Evolutionary conservation across 108 stramenopile genomes (phyloP).

Genomic region (Discostella pseudostelligera): DNA sequence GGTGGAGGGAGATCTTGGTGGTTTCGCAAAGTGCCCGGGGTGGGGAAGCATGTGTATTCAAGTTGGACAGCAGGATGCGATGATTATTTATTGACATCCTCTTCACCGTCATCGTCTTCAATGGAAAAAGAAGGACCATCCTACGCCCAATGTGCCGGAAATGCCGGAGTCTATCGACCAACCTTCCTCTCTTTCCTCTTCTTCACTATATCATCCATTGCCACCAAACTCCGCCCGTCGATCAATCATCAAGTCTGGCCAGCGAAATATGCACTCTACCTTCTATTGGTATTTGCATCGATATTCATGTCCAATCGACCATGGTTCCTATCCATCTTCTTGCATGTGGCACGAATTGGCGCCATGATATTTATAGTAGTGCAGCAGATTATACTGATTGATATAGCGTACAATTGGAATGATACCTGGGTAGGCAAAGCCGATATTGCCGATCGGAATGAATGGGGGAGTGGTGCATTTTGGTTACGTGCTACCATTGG

Average conservation of each 20-base stretch:
- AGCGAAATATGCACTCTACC: slow-evolving; percentile 72
- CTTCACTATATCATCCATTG: slow-evolving; percentile 60
- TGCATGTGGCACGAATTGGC: slow-evolving; percentile 69
- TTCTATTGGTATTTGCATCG: slow-evolving; percentile 52
- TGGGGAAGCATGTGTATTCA: slow-evolving; percentile 56
- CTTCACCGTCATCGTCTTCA: not conserved
- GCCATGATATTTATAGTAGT: slow-evolving; percentile 68
- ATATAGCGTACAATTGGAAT: slow-evolving; percentile 88
- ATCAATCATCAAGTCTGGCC: slow-evolving; percentile 78
- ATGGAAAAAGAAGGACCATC: slow-evolving; percentile 35
- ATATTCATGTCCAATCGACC: slow-evolving; percentile 66
- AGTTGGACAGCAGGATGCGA: slow-evolving; percentile 71
- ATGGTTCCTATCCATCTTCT: slow-evolving; percentile 58
- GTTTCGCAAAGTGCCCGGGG: slow-evolving; percentile 55
- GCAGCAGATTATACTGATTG: slow-evolving; percentile 84
- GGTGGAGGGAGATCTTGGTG: slow-evolving; percentile 38
- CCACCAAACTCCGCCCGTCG: slow-evolving; percentile 47
- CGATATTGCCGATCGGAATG: slow-evolving; percentile 64
- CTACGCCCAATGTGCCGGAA: slow-evolving; percentile 66
- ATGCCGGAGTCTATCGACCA: slow-evolving; percentile 82
- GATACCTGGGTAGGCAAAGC: slow-evolving; percentile 81
- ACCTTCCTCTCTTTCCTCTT: slow-evolving; percentile 65
- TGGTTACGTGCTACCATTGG: slow-evolving; percentile 79
- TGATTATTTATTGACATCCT: slow-evolving; percentile 21
- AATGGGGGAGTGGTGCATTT: slow-evolving; percentile 61